These are phyloP conservation scores for Labyrinthula sp. DNA, from an alignment of 352 stramenopile genomes.

Conservation along the genomic window DNA sequence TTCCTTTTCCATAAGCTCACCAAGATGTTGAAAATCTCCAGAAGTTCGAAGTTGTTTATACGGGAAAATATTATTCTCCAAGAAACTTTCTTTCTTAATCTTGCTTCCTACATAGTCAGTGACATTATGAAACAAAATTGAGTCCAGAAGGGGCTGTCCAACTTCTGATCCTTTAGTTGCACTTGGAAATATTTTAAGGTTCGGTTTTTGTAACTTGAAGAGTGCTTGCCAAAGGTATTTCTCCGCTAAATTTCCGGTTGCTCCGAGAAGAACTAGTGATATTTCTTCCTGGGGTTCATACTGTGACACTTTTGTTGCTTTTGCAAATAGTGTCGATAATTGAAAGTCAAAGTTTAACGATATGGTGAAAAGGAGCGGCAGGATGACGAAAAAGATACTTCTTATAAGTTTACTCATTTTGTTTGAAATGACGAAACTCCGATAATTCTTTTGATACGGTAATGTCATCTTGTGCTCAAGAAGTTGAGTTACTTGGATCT, in stretches of 20 bases:
- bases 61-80: constrained; percentile 1
- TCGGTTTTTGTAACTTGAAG: constrained; percentile 22
- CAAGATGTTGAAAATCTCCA: constrained; percentile 30
- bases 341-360: too few species aligned
- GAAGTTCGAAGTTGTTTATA: constrained; percentile 39
- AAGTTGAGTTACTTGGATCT: too few species aligned
- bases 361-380: too few species aligned
- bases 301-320: too few species aligned
- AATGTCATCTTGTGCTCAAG: too few species aligned
- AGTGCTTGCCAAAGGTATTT: constrained; percentile 52
- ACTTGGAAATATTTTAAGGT: constrained; percentile 11
- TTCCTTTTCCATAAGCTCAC: neutral
- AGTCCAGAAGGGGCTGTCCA: constrained; percentile 11
- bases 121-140: constrained; percentile 11
- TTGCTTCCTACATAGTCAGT: neutral
- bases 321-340: too few species aligned
- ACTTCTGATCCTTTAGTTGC: constrained; percentile 14
- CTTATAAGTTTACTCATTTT: too few species aligned
- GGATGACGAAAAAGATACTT: too few species aligned
- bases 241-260: constrained; percentile 50
- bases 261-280: constrained; percentile 43
- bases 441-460: too few species aligned
- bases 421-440: too few species aligned
- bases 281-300: too few species aligned
- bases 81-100: constrained; percentile 4